Percentiles rank a stretch among this genome's conserved stretches.
These are phyloP conservation scores for Penicillium chermesinum DNA, from an alignment of 495 filamentous ascomycete genomes.

Conservation along the genomic window DNA sequence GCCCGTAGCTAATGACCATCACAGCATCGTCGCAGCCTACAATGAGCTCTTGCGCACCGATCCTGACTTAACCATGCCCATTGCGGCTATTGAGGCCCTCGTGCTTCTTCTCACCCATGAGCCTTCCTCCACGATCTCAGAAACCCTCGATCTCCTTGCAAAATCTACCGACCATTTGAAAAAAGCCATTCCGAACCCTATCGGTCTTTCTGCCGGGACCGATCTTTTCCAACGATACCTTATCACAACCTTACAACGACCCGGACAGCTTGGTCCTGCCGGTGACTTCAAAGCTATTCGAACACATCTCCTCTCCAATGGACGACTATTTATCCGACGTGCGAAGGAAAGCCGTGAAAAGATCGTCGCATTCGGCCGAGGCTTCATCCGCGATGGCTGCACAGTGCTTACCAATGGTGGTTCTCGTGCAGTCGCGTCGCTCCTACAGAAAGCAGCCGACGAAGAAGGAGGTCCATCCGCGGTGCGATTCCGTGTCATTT, in stretches of 20 bases:
- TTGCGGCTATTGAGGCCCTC: conserved; percentile 91
- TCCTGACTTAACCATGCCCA: conserved; percentile 85
- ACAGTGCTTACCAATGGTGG: conserved; percentile 85
- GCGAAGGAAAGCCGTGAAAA: conserved; percentile 80
- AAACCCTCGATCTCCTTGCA: conserved; percentile 81
- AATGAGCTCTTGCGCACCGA: conserved; percentile 57
- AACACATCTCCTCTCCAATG: conserved; percentile 76
- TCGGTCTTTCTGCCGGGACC: conserved; percentile 85
- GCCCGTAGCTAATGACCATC: conserved; percentile 13
- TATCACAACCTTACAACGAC: conserved; percentile 60
- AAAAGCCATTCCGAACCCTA: conserved; percentile 72
- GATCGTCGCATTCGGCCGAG: conserved; percentile 73
- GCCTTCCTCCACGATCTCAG: conserved; percentile 78
- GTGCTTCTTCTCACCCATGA: conserved; percentile 75
- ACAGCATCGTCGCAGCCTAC: conserved; percentile 56
- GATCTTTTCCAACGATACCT: conserved; percentile 95
- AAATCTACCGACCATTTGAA: conserved; percentile 70
- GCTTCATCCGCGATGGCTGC: conserved; percentile 69
- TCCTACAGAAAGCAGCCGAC: conserved; percentile 70
- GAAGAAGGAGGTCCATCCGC: conserved; percentile 48
- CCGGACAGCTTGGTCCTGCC: conserved; percentile 46
- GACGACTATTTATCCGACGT: conserved; percentile 74
- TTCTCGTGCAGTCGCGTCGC: conserved; percentile 71
- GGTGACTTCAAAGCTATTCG: conserved; percentile 77
- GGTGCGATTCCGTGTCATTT: conserved; percentile 77